A percentile compares a stretch with the other conserved stretches of the same genome.
Evolutionary conservation across 1,139 yeast species (phyloP).

Genomic region (Saccharomyces pastorianus): DNA sequence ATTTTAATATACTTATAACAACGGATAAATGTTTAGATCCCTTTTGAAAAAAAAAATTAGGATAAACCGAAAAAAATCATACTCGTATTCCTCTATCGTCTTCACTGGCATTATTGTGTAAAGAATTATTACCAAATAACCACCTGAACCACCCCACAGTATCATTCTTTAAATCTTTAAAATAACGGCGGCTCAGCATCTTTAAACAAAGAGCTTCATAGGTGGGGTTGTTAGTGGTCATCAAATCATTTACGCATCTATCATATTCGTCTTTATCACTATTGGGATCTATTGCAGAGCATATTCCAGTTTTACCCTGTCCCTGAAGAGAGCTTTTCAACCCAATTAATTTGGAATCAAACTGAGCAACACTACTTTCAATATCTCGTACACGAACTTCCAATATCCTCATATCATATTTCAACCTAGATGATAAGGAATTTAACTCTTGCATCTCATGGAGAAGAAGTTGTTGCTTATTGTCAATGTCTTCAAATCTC

Average conservation of each 20-base stretch:
- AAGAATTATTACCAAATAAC: conserved; percentile 9
- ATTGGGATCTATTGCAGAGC: conserved; percentile 12
- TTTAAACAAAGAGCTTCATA: conserved; percentile 18
- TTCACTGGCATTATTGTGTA: not conserved
- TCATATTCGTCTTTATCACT: conserved; percentile 18
- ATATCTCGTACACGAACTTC: conserved; percentile 71
- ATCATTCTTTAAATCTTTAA: conserved; percentile 11
- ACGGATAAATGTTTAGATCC: not conserved
- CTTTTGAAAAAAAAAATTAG: too few relatives aligned
- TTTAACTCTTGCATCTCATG: conserved; percentile 55
- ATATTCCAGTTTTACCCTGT: conserved; percentile 12
- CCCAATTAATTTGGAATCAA: conserved; percentile 38
- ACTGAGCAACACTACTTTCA: conserved; percentile 57
- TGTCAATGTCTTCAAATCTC: conserved; percentile 30
- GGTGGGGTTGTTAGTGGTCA: conserved; percentile 9
- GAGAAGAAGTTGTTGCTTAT: conserved; percentile 35
- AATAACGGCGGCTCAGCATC: conserved; percentile 11
- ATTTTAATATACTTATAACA: not conserved
- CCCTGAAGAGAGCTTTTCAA: conserved; percentile 28
- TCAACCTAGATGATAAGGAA: conserved; percentile 64
- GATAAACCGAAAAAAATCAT: not conserved
- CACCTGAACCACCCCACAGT: conserved; percentile 16
- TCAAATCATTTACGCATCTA: conserved; percentile 11
- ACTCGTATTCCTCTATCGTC: not conserved
- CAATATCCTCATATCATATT: conserved; percentile 71